Percentiles rank a stretch among this genome's conserved stretches.
phyloP scores from a whole-genome alignment of 169 alveolate genomes.

The Eimeria praecox region DNA sequence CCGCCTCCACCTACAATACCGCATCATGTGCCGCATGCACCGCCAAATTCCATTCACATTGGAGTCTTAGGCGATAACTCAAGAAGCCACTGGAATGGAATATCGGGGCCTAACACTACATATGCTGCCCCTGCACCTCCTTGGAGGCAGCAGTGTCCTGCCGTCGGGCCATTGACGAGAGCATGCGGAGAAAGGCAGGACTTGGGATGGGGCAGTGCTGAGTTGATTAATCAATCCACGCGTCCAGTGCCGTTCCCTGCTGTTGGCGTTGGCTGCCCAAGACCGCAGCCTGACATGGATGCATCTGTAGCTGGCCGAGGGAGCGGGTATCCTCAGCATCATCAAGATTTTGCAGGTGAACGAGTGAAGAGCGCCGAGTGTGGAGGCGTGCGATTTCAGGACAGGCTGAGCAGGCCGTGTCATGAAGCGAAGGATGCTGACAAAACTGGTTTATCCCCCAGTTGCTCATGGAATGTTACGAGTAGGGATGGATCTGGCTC shows the following conservation, averaged over 20 bases:
- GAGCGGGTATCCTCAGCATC: background rate
- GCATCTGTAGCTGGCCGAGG: background rate
- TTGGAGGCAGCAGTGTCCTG: background rate
- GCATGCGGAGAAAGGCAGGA: background rate
- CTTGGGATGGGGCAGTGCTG: background rate
- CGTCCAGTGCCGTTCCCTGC: background rate
- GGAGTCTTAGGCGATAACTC: background rate
- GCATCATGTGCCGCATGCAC: background rate
- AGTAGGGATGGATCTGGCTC: background rate
- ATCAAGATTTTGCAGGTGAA: background rate
- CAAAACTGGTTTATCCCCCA: background rate
- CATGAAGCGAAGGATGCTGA: background rate
- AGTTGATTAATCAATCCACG: background rate
- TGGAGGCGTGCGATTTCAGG: background rate
- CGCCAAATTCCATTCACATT: background rate
- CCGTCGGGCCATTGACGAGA: background rate
- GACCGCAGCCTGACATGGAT: background rate
- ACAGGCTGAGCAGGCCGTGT: background rate
- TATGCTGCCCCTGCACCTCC: background rate
- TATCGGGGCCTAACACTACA: background rate
- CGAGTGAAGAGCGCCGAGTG: background rate
- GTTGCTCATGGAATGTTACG: background rate
- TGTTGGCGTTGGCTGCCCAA: background rate
- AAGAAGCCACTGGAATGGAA: background rate
- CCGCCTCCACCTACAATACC: background rate